A percentile compares a stretch with the other conserved stretches of the same genome.
Conservation (phyloP, 2,329 filamentous ascomycete species). For the Trichoderma brevicompactum region DNA sequence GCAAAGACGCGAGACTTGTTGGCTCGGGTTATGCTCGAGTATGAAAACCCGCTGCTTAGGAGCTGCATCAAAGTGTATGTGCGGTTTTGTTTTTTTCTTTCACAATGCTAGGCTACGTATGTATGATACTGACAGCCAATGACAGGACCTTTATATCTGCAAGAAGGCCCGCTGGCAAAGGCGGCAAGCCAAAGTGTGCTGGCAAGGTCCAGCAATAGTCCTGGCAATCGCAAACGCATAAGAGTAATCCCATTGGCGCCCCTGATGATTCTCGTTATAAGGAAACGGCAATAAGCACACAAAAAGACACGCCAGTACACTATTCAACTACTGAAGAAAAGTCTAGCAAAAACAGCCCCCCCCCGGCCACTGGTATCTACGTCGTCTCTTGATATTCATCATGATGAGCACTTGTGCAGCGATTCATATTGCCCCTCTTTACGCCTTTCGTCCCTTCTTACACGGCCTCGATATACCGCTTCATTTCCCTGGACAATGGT, state of each 20-base stretch:
- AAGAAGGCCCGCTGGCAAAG: slow-evolving; percentile 34
- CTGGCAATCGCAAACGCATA: background rate
- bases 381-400: slow-evolving; percentile 5
- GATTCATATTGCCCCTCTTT: background rate
- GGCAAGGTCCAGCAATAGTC: background rate
- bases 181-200: background rate
- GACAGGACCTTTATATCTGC: slow-evolving; percentile 42
- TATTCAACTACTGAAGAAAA: background rate
- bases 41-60: slow-evolving; percentile 38
- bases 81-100: background rate
- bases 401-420: slow-evolving; percentile 31
- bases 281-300: background rate
- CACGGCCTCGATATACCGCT: slow-evolving; percentile 79
- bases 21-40: slow-evolving; percentile 40
- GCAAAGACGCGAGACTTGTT: slow-evolving; percentile 39
- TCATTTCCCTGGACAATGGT: slow-evolving; percentile 65
- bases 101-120: background rate
- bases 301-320: slow-evolving; percentile 6
- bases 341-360: background rate
- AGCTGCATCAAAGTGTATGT: slow-evolving; percentile 42
- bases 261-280: background rate
- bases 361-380: slow-evolving; percentile 18
- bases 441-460: slow-evolving; percentile 26
- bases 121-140: slow-evolving; percentile 22
- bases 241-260: background rate